Evolutionary conservation across 129 eudicot genomes (phyloP).

Genomic region (Mikania micrantha): DNA sequence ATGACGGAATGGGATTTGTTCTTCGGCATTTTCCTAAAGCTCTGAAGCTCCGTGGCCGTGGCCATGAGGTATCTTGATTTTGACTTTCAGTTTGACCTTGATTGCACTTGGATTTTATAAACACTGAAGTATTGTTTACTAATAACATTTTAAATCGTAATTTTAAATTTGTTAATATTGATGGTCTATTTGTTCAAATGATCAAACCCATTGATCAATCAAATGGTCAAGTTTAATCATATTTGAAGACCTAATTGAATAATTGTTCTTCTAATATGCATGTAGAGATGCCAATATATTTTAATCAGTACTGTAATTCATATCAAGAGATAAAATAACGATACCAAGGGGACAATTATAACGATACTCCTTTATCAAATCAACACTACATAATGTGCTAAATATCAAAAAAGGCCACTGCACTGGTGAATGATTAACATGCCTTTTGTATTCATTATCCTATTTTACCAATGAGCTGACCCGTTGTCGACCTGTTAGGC

Average conservation of each 20-base stretch:
- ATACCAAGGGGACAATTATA: not conserved
- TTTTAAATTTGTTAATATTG: too few species aligned
- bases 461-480: not conserved
- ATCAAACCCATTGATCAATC: too few species aligned
- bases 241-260: too few species aligned
- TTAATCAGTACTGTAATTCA: not conserved
- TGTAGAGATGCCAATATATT: not conserved
- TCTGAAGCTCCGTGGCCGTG: slow-evolving; percentile 77
- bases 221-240: too few species aligned
- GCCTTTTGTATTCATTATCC: not conserved
- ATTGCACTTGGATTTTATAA: too few species aligned
- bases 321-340: not conserved
- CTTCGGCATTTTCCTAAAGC: slow-evolving; percentile 75
- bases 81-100: not conserved
- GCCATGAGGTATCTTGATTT: slow-evolving; percentile 73
- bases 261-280: too few species aligned
- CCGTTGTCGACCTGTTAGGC: not conserved
- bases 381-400: not conserved
- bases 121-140: too few species aligned
- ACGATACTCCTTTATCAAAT: not conserved
- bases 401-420: not conserved
- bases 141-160: too few species aligned
- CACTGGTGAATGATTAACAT: not conserved
- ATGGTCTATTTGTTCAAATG: too few species aligned
- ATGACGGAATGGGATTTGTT: slow-evolving; percentile 74